These are phyloP conservation scores for Pleurotus salmoneostramineus DNA, from an alignment of 768 basidiomycete species.

Conservation along the genomic window DNA sequence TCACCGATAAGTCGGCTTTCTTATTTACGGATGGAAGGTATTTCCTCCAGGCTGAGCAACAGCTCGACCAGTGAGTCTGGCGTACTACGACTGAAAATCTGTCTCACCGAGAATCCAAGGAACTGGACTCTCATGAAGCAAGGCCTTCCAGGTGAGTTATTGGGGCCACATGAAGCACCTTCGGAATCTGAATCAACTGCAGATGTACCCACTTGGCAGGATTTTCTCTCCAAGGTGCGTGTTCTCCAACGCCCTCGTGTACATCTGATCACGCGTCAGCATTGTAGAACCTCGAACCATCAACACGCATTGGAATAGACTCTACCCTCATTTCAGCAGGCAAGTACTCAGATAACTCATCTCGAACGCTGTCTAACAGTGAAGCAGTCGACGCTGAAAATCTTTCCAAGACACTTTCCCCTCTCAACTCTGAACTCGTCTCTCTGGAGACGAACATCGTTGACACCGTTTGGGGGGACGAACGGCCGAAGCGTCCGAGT, in stretches of 20 bases:
- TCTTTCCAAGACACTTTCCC: conserved; percentile 52
- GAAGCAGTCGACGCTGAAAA: conserved; percentile 58
- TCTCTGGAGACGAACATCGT: conserved; percentile 70
- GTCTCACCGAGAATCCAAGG: conserved; percentile 25
- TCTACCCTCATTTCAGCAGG: conserved; percentile 68
- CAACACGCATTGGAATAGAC: conserved; percentile 78
- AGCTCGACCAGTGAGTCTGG: conserved; percentile 69
- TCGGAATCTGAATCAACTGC: neutral
- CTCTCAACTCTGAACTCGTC: conserved; percentile 58
- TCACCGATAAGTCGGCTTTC: conserved; percentile 52
- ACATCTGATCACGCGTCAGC: conserved; percentile 2
- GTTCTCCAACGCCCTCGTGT: neutral
- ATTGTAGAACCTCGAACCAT: conserved; percentile 53
- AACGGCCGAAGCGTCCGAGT: conserved; percentile 65
- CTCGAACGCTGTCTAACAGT: neutral
- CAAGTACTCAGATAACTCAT: conserved; percentile 21
- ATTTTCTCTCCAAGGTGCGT: conserved; percentile 69
- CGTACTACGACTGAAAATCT: neutral
- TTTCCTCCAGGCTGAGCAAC: conserved; percentile 87
- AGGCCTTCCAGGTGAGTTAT: conserved; percentile 65
- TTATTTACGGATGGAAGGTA: conserved; percentile 97
- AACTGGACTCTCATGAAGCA: conserved; percentile 96
- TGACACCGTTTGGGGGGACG: conserved; percentile 68
- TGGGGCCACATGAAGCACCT: neutral
- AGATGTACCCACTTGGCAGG: conserved; percentile 92